Evolutionary conservation across 1,284 basidiomycete species (phyloP).

Genomic region (Exobasidium cylindrosporum): DNA sequence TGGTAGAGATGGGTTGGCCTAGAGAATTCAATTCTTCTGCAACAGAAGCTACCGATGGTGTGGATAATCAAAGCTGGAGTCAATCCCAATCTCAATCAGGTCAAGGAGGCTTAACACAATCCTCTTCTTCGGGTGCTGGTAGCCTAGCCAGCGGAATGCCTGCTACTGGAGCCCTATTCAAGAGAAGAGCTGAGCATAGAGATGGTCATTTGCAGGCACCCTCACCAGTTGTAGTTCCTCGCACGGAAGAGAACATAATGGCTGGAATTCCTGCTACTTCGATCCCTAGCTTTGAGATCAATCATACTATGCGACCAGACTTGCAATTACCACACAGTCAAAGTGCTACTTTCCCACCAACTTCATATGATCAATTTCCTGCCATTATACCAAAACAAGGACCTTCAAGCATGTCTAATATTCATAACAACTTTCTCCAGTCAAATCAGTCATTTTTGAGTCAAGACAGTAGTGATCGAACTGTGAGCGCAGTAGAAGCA

Average conservation of each 20-base stretch:
- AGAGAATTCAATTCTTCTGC: not conserved
- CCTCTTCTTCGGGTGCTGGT: not conserved
- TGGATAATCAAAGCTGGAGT: not conserved
- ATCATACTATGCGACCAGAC: not conserved
- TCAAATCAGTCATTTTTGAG: too few species aligned
- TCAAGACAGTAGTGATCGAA: too few species aligned
- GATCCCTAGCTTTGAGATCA: not conserved
- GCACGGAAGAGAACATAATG: not conserved
- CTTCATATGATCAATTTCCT: too few species aligned
- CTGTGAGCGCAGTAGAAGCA: too few species aligned
- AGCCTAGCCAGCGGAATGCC: not conserved
- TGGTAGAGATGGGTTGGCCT: slow-evolving; percentile 28
- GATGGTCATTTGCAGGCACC: slow-evolving; percentile 28
- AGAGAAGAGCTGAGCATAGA: slow-evolving; percentile 30
- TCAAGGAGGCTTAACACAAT: not conserved
- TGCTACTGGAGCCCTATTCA: slow-evolving; percentile 26
- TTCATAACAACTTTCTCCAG: too few species aligned
- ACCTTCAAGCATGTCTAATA: too few species aligned
- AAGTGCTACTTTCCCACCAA: not conserved
- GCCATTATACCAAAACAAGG: too few species aligned
- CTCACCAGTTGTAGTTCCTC: slow-evolving; percentile 26
- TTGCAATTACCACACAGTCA: not conserved
- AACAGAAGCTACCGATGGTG: not conserved
- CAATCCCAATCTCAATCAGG: not conserved
- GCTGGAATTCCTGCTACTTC: not conserved